These are phyloP conservation scores for Pleurotus salmoneostramineus DNA, from an alignment of 768 basidiomycete species.

Conservation along the genomic window DNA sequence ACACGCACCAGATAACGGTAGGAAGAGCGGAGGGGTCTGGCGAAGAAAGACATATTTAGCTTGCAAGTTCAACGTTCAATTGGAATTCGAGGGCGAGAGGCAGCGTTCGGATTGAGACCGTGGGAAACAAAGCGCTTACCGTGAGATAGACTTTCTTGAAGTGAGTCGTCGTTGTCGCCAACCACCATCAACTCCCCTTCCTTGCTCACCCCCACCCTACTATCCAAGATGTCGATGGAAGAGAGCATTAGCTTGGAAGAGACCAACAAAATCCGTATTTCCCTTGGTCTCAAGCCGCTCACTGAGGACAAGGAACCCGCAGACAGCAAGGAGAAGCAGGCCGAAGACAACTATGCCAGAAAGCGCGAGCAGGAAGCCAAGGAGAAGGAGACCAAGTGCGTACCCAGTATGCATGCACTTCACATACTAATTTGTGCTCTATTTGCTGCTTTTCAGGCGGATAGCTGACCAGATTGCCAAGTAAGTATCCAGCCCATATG, in stretches of 20 bases:
- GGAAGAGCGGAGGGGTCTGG: slow-evolving; percentile 43
- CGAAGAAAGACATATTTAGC: slow-evolving; percentile 39
- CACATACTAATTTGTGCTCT: slow-evolving; percentile 18
- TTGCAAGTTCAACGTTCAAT: background rate
- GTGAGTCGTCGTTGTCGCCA: background rate
- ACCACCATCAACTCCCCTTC: slow-evolving; percentile 14
- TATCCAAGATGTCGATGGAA: slow-evolving; percentile 60
- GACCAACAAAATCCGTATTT: slow-evolving; percentile 94
- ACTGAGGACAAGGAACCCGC: slow-evolving; percentile 72
- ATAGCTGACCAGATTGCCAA: slow-evolving; percentile 78
- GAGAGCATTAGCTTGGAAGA: slow-evolving; percentile 90
- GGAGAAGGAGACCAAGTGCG: slow-evolving; percentile 76
- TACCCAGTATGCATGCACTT: slow-evolving; percentile 19
- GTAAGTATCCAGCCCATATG: slow-evolving; percentile 54
- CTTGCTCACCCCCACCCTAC: slow-evolving; percentile 12
- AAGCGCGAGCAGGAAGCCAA: slow-evolving; percentile 65
- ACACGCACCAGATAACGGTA: slow-evolving; percentile 46
- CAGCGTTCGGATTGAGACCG: background rate
- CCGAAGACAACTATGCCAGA: slow-evolving; percentile 83
- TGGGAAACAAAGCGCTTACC: background rate
- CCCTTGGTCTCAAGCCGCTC: slow-evolving; percentile 90
- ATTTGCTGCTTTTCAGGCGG: slow-evolving; percentile 42
- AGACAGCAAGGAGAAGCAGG: slow-evolving; percentile 76
- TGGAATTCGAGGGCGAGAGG: background rate
- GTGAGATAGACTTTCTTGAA: slow-evolving; percentile 2